These are phyloP conservation scores for Huntiella decipiens DNA, from an alignment of 2,329 filamentous ascomycete genomes.

Conservation along the genomic window DNA sequence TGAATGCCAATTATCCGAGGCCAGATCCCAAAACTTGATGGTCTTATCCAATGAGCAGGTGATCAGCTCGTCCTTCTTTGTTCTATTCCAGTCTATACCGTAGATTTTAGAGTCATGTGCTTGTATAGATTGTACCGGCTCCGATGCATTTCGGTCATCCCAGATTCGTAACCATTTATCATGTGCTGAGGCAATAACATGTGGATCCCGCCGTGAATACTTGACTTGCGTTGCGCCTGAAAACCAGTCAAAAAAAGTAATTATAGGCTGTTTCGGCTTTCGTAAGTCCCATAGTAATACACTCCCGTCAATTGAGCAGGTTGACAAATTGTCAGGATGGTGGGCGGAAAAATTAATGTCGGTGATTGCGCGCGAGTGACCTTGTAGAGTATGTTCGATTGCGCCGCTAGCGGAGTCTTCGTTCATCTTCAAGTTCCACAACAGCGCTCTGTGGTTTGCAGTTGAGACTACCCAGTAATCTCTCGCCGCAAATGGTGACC, in stretches of 20 bases:
- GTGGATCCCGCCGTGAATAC: constrained; percentile 73
- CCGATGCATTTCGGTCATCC: constrained; percentile 65
- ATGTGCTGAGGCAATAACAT: constrained; percentile 78
- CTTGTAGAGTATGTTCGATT: constrained; percentile 76
- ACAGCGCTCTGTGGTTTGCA: constrained; percentile 80
- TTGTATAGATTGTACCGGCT: constrained; percentile 64
- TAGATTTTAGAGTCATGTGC: constrained; percentile 90
- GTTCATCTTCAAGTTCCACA: constrained; percentile 75
- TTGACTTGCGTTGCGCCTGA: constrained; percentile 90
- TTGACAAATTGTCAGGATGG: constrained; percentile 73
- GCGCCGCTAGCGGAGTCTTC: constrained; percentile 51
- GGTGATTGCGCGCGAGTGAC: constrained; percentile 70
- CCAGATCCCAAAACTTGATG: constrained; percentile 85
- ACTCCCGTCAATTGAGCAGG: constrained; percentile 82
- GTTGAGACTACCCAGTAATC: constrained; percentile 91
- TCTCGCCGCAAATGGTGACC: constrained; percentile 78
- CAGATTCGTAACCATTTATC: constrained; percentile 76
- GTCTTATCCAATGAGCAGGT: constrained; percentile 85
- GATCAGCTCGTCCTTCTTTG: constrained; percentile 49
- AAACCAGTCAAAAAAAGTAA: constrained; percentile 83
- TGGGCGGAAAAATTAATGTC: constrained; percentile 94
- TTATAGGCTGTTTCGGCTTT: constrained; percentile 48
- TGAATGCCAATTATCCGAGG: constrained; percentile 28
- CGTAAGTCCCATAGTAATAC: constrained; percentile 86
- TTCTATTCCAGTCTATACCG: constrained; percentile 84